Base-by-base conservation (phyloP, 176 grass and related monocot genomes). In the Oryza glaberrima region DNA sequence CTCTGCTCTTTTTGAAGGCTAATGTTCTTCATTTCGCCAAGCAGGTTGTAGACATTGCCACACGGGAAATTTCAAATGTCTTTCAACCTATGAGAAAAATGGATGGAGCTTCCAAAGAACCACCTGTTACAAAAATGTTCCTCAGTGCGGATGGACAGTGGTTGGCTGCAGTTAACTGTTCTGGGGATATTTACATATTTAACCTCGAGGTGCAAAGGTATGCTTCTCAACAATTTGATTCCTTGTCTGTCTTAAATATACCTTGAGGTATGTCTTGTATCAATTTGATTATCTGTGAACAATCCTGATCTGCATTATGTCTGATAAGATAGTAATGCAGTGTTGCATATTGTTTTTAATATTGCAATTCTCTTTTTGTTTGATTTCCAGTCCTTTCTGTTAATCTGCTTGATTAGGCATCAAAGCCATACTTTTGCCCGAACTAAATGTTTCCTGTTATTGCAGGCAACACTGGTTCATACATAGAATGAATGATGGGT, bases 391-490 rank as follows among this genome's bases (percentile, higher is more conserved):
- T 82, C 23, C 63, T 65, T 43, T 64, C n/a, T 70, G 11, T 85
- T 44, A 30, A 5, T 43, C 15, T 69, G 17, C 64, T 44, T 69
- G 15, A 40, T 84, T 75, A 65, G 47, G 43, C 38, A 17, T 30
- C 38, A 20, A 16, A 6, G 12, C 7, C 6, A 36, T 38, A 19
- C 75, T 36, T 41, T 17, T 69, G 38, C 48, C 41, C 56, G 54
- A 5, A 20, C 35, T 77, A 28, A 51, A 20, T 11, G 3, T 64
- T 60, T 34, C 19, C 49, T 60, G 4, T 40, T 63, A 48, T 86
- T 83, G 43, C 86, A 99, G 96, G 86, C 96, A 96, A 77, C 96
- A 99, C 79, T 99, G 96, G 96, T 96, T 94, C 47, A 81, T 96
- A 90, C 82, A 72, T 54, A 93, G 96, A 72, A 90, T 99, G 94